phyloP scores from a whole-genome alignment of 768 basidiomycete genomes.

The Phaeolepiota aurea region DNA sequence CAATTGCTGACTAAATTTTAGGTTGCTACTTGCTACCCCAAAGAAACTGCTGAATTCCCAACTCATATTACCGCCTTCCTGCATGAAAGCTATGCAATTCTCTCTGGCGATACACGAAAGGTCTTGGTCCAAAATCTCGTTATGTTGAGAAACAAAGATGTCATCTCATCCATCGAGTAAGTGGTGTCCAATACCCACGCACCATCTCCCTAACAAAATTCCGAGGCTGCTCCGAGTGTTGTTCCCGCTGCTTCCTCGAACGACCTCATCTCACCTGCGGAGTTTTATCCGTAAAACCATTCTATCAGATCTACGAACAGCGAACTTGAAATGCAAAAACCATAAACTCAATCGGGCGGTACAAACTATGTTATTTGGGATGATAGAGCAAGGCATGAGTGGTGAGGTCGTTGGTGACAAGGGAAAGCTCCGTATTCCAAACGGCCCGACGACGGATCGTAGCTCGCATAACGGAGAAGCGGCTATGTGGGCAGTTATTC shows the following conservation, averaged over 20 bases:
- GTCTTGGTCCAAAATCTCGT: slow-evolving; percentile 86
- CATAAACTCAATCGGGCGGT: slow-evolving; percentile 95
- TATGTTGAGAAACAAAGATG: slow-evolving; percentile 87
- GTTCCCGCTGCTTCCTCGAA: slow-evolving; percentile 94
- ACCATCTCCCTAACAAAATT: slow-evolving; percentile 2
- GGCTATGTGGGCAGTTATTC: slow-evolving; percentile 94
- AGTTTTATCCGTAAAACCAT: slow-evolving; percentile 89
- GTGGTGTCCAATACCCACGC: slow-evolving; percentile 17
- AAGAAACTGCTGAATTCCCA: slow-evolving; percentile 83
- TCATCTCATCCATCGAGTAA: slow-evolving; percentile 88
- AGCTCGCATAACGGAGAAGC: slow-evolving; percentile 57
- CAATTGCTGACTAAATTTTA: slow-evolving; percentile 13
- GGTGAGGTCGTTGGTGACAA: slow-evolving; percentile 78
- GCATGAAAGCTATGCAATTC: slow-evolving; percentile 65
- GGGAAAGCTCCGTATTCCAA: slow-evolving; percentile 52
- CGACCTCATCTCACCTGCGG: slow-evolving; percentile 78
- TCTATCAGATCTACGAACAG: slow-evolving; percentile 84
- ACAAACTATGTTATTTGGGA: slow-evolving; percentile 90
- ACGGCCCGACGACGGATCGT: slow-evolving; percentile 27
- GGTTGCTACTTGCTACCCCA: slow-evolving; percentile 92
- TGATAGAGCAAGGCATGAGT: slow-evolving; percentile 91
- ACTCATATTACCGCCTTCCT: slow-evolving; percentile 71
- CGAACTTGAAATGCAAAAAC: slow-evolving; percentile 83
- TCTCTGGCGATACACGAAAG: slow-evolving; percentile 77
- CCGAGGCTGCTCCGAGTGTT: slow-evolving; percentile 77